Conservation (phyloP, 441 rosid genomes). For the Gossypium trilobum region DNA sequence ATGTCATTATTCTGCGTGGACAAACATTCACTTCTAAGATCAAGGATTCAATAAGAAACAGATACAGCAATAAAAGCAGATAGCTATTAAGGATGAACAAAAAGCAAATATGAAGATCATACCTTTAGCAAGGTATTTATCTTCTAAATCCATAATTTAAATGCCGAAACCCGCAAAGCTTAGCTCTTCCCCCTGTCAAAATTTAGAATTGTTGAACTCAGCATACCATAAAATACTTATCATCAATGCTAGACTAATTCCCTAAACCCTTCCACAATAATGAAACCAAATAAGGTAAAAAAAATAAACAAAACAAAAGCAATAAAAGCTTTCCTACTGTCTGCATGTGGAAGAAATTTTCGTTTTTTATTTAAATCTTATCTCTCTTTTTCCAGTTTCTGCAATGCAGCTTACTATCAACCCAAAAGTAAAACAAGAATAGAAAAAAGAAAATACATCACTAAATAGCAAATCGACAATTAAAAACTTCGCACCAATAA, state of each 20-base stretch:
- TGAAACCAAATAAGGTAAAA: conserved; percentile 9
- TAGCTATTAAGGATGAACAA: neutral
- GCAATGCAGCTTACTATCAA: conserved; percentile 25
- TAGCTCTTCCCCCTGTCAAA: conserved; percentile 27
- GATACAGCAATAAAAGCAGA: neutral
- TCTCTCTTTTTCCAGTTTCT: neutral
- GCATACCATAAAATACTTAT: neutral
- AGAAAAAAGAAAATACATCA: neutral
- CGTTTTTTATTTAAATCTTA: conserved; percentile 4
- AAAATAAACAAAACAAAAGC: neutral
- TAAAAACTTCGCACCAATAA: neutral
- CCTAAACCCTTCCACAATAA: neutral
- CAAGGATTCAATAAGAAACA: neutral
- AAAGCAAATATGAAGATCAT: conserved; percentile 15
- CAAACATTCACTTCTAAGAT: neutral
- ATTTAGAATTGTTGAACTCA: conserved; percentile 10
- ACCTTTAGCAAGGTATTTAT: conserved; percentile 43
- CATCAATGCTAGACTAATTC: neutral
- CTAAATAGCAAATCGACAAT: neutral
- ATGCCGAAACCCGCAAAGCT: conserved; percentile 17
- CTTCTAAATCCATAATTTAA: conserved; percentile 43
- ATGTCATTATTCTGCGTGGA: neutral
- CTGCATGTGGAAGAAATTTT: conserved; percentile 1
- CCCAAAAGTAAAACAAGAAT: neutral
- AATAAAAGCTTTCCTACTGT: neutral